These are phyloP conservation scores for Vaccinium darrowii DNA, from an alignment of 148 eudicot genomes.

Conservation along the genomic window DNA sequence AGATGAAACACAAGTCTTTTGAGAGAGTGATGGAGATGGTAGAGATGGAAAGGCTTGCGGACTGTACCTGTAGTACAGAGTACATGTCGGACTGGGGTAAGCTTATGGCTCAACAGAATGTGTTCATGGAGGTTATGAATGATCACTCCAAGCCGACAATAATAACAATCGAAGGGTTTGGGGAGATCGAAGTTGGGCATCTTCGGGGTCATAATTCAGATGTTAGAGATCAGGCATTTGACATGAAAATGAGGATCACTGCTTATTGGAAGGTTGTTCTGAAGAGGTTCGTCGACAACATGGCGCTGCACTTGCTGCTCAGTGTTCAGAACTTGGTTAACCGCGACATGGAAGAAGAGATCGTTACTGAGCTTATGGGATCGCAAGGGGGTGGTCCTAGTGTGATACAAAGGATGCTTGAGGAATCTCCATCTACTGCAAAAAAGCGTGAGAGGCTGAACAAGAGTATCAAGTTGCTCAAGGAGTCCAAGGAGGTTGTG, in stretches of 20 bases:
- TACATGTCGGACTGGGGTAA: constrained; percentile 34
- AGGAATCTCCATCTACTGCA: constrained; percentile 44
- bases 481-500: constrained; percentile 54
- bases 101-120: constrained; percentile 23
- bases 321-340: constrained; percentile 47
- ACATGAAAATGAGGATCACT: constrained; percentile 36
- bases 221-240: constrained; percentile 29
- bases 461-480: constrained; percentile 49
- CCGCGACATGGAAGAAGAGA: constrained; percentile 46
- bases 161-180: constrained; percentile 27
- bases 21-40: constrained; percentile 36
- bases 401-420: constrained; percentile 52
- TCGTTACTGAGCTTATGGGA: constrained; percentile 45
- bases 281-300: constrained; percentile 48
- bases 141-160: background rate
- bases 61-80: constrained; percentile 47
- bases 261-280: constrained; percentile 59
- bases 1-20: constrained; percentile 29
- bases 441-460: constrained; percentile 45
- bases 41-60: constrained; percentile 43
- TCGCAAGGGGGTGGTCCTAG: constrained; percentile 28
- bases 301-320: constrained; percentile 50
- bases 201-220: constrained; percentile 16
- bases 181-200: constrained; percentile 35
- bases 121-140: constrained; percentile 24